Percentiles rank a stretch among this genome's conserved stretches.
Conservation (phyloP, 345 rosid genomes). For the Sisymbrium altissimum region DNA sequence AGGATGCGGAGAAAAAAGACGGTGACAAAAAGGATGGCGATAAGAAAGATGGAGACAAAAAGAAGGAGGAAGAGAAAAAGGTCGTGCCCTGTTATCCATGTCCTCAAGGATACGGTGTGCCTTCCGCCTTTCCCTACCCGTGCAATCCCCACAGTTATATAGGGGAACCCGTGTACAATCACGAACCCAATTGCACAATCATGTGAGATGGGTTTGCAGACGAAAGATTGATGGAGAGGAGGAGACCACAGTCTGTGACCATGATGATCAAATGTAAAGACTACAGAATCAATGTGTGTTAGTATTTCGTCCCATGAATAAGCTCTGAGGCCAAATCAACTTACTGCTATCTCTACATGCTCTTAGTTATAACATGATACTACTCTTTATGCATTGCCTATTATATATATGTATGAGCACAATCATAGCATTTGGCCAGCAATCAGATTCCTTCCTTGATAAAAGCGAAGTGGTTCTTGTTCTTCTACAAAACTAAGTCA, state of each 20-base stretch:
- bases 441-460: neutral
- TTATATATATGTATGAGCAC: neutral
- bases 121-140: conserved; percentile 27
- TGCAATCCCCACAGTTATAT: conserved; percentile 4
- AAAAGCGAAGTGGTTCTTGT: neutral
- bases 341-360: neutral
- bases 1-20: neutral
- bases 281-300: neutral
- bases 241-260: neutral
- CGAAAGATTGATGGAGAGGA: neutral
- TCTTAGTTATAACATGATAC: neutral
- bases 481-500: neutral
- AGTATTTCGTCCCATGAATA: conserved; percentile 1
- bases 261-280: neutral
- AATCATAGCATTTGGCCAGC: neutral
- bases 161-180: conserved; percentile 29
- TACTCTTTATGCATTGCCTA: neutral
- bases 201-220: conserved; percentile 1
- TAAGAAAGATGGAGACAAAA: conserved; percentile 2
- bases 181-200: conserved; percentile 23
- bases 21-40: conserved; percentile 9
- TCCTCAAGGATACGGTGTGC: conserved; percentile 29
- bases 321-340: conserved; percentile 1
- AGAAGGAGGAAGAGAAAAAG: neutral
- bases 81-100: conserved; percentile 10